Base-by-base conservation (phyloP, 2,329 filamentous ascomycete species). In the Dothiorella sarmentorum region DNA sequence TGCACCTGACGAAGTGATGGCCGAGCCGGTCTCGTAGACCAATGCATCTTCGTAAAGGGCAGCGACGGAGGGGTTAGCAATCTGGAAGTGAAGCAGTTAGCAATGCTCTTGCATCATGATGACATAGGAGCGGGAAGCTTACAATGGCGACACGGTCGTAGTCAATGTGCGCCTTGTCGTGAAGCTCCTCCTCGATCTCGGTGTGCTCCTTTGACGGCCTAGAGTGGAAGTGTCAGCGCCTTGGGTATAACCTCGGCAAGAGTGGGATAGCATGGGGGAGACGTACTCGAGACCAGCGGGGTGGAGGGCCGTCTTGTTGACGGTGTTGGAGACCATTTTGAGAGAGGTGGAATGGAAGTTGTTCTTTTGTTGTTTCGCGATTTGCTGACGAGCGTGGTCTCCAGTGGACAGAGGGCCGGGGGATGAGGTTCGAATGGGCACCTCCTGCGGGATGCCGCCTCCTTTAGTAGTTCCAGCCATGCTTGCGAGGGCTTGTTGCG, bases 31-130 rank as follows among this genome's bases (percentile, higher is more conserved):
- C 80, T 99, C 94, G 81, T 97, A 99, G 67, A 92, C 91, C 64
- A 99, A 85, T 59, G 94, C 94, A 89, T 99, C 94, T 85, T 99
- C 94, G 82, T 99, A 99, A 64, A 99, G 87, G 60, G 92, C 89
- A 64, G 94, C 88, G 62, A 97, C 94, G 59, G 93, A 94, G 63
- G 93, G 92, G 79, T 99, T 97, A 79, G 91, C 90, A 68, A 87
- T 82, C 83, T 86, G 67, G 18, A 15, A 13, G 13, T 22, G 38
- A n/a, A 9, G 26, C 7, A 1, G 13, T 51, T 33, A 59, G 27
- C 44, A 26, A 5, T 22, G 33, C n/a, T 24, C 33, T 11, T 13
- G 26, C 37, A 18, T 43, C 37, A 35, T 27, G 27, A n/a, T 17
- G 26, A 37, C 9, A 29, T 18, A n/a, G 17, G 40, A 7, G 33